phyloP scores from a whole-genome alignment of 805 yeast species.

The Ogataea paraovalis region DNA sequence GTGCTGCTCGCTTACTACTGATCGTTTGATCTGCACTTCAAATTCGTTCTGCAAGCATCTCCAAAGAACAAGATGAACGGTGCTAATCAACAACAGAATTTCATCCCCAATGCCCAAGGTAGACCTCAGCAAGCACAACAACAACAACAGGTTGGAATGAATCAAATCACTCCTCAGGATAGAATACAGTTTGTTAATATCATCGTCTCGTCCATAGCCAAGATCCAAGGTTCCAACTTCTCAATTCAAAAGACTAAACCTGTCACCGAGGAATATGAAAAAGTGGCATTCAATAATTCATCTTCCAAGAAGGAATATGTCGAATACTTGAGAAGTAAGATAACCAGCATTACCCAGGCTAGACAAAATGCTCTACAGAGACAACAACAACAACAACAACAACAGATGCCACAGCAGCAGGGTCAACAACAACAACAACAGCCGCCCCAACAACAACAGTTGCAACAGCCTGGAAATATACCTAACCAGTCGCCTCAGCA shows the following conservation, averaged over 20 bases:
- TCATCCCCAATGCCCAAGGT: constrained; percentile 4
- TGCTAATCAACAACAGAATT: constrained; percentile 5
- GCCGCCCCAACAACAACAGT: constrained; percentile 21
- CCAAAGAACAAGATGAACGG: constrained; percentile 1
- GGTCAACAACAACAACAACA: constrained; percentile 15
- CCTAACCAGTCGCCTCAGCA: constrained; percentile 23
- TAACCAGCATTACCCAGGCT: constrained; percentile 35
- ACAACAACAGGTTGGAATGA: constrained; percentile 2
- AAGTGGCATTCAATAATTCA: constrained; percentile 57
- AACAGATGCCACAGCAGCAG: constrained; percentile 24
- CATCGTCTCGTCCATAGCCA: constrained; percentile 30
- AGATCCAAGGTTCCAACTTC: constrained; percentile 30
- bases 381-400: constrained; percentile 22
- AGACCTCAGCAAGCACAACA: constrained; percentile 8
- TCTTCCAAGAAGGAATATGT: constrained; percentile 55
- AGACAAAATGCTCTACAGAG: constrained; percentile 20
- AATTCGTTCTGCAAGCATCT: no score
- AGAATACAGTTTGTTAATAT: constrained; percentile 31
- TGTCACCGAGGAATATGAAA: constrained; percentile 69
- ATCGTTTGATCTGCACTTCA: no score
- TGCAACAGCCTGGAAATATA: constrained; percentile 6
- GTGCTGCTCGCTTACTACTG: no score
- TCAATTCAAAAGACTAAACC: constrained; percentile 39
- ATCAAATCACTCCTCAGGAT: constrained; percentile 28
- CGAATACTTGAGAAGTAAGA: constrained; percentile 41